Base-by-base conservation (phyloP, 2,329 filamentous ascomycete genomes). In the Saccharata proteae region DNA sequence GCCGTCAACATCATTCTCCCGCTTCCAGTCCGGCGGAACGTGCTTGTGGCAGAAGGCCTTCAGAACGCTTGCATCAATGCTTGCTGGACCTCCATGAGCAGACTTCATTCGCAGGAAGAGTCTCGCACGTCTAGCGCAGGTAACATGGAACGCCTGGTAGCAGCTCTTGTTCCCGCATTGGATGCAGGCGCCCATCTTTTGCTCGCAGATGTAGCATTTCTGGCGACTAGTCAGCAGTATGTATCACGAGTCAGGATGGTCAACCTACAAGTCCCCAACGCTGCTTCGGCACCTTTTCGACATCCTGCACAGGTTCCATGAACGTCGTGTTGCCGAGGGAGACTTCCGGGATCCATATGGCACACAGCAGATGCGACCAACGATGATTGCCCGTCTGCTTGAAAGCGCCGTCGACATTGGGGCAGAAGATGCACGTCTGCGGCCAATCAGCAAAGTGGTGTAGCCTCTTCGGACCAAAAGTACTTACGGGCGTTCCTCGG, bases 311-410 rank as follows among this genome's bases (percentile, higher is more conserved):
- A 1, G 90, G 90, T 49, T 98, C 90, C 83, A 96, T 94, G 52
- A 96, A 90, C 6, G 86, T 93, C 39, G 84, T 80, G 49, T 98
- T 98, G 10, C 86, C 90, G 29, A 98, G 73, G 4, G 83, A 88
- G 5, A 96, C 84, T 58, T 98, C 90, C 0, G 90, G 90, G 46
- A 98, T 94, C 90, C 90, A 98, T 64, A 96, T 90, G 18, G 90
- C 84, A 51, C 90, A 98, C 6, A 98, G 72, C 8, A 98, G 61
- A 67, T 98, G 90, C 16, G 88, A 83, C 90, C 90, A 98, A 59
- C 93, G 90, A 3, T 86, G 85, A 3, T 83, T 81, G 42, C 85
- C 94, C 1, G 90, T 96, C 58, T 96, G 90, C 55, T 98, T 98
- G 64, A 98, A 98, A 3, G 90, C 90, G 10, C 90, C 90, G 46